phyloP scores from a whole-genome alignment of 495 filamentous ascomycete species.

The Aspergillus conjunctus region DNA sequence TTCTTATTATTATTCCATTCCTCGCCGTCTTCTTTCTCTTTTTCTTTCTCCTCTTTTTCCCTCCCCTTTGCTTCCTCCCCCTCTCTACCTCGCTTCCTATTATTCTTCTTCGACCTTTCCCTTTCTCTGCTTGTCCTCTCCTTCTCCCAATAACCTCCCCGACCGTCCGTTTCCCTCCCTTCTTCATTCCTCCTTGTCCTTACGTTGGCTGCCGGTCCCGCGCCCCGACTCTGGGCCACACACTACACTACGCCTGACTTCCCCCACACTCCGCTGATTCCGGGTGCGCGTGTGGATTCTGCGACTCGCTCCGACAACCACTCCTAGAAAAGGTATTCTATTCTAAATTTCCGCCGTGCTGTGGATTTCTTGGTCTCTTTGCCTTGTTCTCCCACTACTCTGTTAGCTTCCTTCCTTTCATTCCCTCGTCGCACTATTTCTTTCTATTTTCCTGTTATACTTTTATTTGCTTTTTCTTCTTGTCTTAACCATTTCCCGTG shows the following conservation, averaged over 20 bases:
- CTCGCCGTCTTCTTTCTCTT: slow-evolving; percentile 4
- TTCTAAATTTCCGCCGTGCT: slow-evolving; percentile 9
- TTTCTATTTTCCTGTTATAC: background rate
- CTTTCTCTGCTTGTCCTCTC: background rate
- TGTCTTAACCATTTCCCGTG: slow-evolving; percentile 6
- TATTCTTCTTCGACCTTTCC: background rate
- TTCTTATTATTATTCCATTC: slow-evolving; percentile 7
- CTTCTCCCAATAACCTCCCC: slow-evolving; percentile 4
- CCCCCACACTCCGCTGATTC: slow-evolving; percentile 47
- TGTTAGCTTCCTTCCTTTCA: slow-evolving; percentile 7
- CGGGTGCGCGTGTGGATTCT: slow-evolving; percentile 12
- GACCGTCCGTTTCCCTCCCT: slow-evolving; percentile 6
- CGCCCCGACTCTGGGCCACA: slow-evolving; percentile 36
- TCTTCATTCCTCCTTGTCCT: slow-evolving; percentile 3
- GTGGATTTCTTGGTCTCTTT: background rate
- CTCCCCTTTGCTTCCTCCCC: background rate
- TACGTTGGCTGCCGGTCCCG: slow-evolving; percentile 38
- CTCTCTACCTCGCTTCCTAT: slow-evolving; percentile 1
- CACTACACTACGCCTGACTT: slow-evolving; percentile 28
- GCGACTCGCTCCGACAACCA: slow-evolving; percentile 1
- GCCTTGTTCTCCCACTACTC: slow-evolving; percentile 5
- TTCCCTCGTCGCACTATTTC: slow-evolving; percentile 20
- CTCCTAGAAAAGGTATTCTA: slow-evolving; percentile 13
- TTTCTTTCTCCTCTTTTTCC: slow-evolving; percentile 7
- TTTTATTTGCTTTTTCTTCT: slow-evolving; percentile 10